phyloP scores from a whole-genome alignment of 108 stramenopile species.

The Cyclotella sp. region DNA sequence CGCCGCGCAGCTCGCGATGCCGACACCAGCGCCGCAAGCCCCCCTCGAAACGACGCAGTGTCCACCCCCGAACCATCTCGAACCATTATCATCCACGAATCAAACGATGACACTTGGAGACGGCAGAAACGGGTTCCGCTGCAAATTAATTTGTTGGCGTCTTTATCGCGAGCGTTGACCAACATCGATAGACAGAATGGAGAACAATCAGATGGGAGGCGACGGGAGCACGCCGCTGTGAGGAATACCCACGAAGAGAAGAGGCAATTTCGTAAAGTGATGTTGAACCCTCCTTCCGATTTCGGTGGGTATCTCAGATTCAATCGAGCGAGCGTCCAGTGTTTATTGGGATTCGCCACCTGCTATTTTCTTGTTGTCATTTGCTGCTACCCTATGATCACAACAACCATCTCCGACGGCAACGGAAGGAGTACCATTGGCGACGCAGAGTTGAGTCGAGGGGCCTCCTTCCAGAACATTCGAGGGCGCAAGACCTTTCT shows the following conservation, averaged over 20 bases:
- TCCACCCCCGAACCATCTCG: background rate
- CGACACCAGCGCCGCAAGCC: background rate
- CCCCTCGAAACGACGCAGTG: background rate
- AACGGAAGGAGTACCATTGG: conserved; percentile 18
- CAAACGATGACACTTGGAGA: background rate
- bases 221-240: background rate
- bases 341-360: conserved; percentile 14
- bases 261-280: background rate
- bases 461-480: conserved; percentile 37
- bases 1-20: conserved; percentile 27
- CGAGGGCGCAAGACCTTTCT: conserved; percentile 33
- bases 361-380: conserved; percentile 38
- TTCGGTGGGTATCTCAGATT: conserved; percentile 35
- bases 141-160: conserved; percentile 21
- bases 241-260: background rate
- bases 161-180: conserved; percentile 23
- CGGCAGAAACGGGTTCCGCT: conserved; percentile 11
- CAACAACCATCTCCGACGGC: conserved; percentile 11
- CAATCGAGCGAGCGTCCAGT: conserved; percentile 1
- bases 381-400: conserved; percentile 44
- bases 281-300: conserved; percentile 14
- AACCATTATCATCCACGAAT: conserved; percentile 1
- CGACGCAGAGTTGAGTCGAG: conserved; percentile 13
- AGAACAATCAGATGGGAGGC: background rate
- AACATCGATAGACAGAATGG: conserved; percentile 35